Base-by-base conservation (phyloP, 2,329 filamentous ascomycete genomes). In the Alternaria rosae region DNA sequence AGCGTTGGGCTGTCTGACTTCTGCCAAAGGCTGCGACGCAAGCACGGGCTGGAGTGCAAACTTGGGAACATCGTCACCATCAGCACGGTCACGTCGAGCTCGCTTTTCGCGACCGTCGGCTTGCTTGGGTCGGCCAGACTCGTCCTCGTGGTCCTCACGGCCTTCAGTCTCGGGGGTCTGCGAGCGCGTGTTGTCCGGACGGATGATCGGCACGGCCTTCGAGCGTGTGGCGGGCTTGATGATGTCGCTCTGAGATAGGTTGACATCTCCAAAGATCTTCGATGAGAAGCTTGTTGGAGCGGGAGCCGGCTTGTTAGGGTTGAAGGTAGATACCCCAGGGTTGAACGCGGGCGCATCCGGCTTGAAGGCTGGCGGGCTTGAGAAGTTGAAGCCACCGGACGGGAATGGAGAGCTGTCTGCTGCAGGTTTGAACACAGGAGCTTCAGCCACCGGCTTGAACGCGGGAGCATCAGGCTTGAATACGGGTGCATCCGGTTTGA, bases 161-260 rank as follows among this genome's bases (percentile, higher is more conserved):
- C 42, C 54, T 51, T 61, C 47, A 77, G 75, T 51, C 83, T 82
- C 61, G 66, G 80, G 70, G 83, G 88, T 74, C 44, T 68, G 67
- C 58, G 76, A 69, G 23, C 71, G 71, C 21, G 72, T 70, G 59
- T 65, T 68, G 58, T 88, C 84, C 1, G 92, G 91, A 41, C 85
- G 85, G 10, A 94, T 81, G 65, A 97, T 96, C 0, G 93, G 91
- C 57, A 97, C 87, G 10, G 93, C 93, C 80, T 95, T 97, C 5
- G 90, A 92, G 70, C 88, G 89, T 80, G 91, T 93, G 1, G 81
- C 78, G 7, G 89, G 86, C 71, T 91, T 91, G 26, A 87, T 81
- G 52, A 88, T 85, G 21, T 92, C 89, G 13, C 85, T 84, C 30
- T 85, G 78, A 57, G 84, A 86, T 30, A 91, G 81, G 65, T 88